These are phyloP conservation scores for Anthracocystis walkeri DNA, from an alignment of 1,284 basidiomycete species.

Conservation along the genomic window DNA sequence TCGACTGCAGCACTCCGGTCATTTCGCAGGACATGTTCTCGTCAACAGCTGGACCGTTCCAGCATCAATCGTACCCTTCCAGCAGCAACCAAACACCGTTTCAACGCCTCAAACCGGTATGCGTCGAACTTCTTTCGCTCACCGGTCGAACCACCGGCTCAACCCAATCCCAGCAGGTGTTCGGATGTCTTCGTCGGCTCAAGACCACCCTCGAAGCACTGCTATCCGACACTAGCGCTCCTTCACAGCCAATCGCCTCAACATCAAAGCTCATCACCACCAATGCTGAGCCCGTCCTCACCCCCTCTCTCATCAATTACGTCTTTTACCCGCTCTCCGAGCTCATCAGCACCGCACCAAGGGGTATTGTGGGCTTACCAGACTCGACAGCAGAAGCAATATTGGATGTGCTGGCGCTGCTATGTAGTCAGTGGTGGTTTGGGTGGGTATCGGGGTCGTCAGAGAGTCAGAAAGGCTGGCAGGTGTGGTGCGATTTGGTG, in stretches of 20 bases:
- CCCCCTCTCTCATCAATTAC: constrained; percentile 58
- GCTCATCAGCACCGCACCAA: constrained; percentile 45
- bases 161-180: constrained; percentile 10
- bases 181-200: constrained; percentile 24
- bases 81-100: constrained; percentile 25
- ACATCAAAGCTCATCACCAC: constrained; percentile 2
- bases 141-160: constrained; percentile 3
- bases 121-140: constrained; percentile 54
- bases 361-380: constrained; percentile 44
- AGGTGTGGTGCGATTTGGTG: constrained; percentile 64
- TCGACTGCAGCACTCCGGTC: neutral
- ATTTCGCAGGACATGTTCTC: constrained; percentile 17
- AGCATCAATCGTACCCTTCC: neutral
- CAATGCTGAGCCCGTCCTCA: constrained; percentile 9
- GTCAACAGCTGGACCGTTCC: constrained; percentile 25
- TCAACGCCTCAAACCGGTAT: constrained; percentile 56
- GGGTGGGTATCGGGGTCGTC: constrained; percentile 24
- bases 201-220: constrained; percentile 13
- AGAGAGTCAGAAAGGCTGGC: constrained; percentile 29
- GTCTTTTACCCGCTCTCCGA: constrained; percentile 66
- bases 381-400: constrained; percentile 42
- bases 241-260: neutral
- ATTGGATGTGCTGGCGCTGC: constrained; percentile 39
- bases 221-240: neutral
- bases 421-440: constrained; percentile 62